Evolutionary conservation across 495 filamentous ascomycete species (phyloP), one percentile per base, ranked within the genome.

Genomic region (Hypoxylon subgilvum): DNA sequence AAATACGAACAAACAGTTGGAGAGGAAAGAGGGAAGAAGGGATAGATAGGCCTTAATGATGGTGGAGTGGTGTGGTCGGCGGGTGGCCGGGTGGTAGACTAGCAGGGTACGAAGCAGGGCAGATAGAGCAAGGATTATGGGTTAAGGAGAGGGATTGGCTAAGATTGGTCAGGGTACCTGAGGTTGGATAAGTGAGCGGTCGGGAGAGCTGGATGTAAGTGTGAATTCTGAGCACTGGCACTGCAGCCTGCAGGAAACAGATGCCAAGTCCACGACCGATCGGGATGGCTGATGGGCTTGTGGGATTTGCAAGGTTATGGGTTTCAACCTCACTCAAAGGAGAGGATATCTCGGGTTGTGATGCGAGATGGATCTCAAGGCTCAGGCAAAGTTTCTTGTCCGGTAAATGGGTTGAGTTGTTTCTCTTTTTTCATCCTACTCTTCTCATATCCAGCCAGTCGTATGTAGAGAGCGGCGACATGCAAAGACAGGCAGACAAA

Each of bases 251-350:
- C 52, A 54, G 53, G 42, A 50, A 28, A 49, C 54, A 64, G 61
- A 64, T 64, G 61, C 61, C 61, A 58, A 64, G 61, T 45, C 48
- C 39, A 54, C 53, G 54, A 44, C 54, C 61, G 61, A 64, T 64
- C 61, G 48, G 60, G 18, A 30, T 35, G 35, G 23, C 3, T 34
- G 34, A 38, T 18, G n/a, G 34, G 34, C 13, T n/a, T 4, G 16
- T 3, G 27, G 31, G 35, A 27, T 32, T n/a, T n/a, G n/a, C n/a
- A n/a, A 44, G 19, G 21, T 44, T 42, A 14, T 60, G 36, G 42
- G 48, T 25, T 40, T 40, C 25, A 31, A 32, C 25, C 32, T 46
- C 31, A 6, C 31, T 12, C 9, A 34, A 13, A 12, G 7, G 27
- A 30, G 27, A 30, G 27, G 27, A 30, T 30, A 30, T 30, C 27